Base-by-base conservation (phyloP, 345 rosid genomes). In the Citrus glauca region DNA sequence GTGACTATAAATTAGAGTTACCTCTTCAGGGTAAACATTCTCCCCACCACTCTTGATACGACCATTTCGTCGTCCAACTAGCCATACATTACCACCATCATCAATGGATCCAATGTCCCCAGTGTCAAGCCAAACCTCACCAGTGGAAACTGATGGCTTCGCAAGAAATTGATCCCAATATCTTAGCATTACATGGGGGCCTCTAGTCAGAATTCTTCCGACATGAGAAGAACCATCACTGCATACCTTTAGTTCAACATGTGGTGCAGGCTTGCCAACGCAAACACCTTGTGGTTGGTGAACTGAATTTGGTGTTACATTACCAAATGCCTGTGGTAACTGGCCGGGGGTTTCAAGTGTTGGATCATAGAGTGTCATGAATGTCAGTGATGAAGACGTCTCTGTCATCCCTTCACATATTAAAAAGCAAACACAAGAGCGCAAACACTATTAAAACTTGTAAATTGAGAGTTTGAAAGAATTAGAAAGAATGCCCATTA, bases 11-110 rank as follows among this genome's bases (percentile, higher is more conserved):
- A 22, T 24, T 55, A 3, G 71, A 45, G 66, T 83, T 69, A 93
- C 98, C 95, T 93, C 96, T 86, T 93, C 97, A 5, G 97, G 98
- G 82, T 91, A 89, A 76, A 95, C 85, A 56, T 91, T 95, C 85
- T 95, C 97, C 66, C 97, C 96, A 10, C 98, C 98, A 61, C 92
- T 90, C 84, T 91, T 95, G 79, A 93, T 92, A 16, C 89, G 84
- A 33, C 94, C 94, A 70, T 86, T 90, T 70, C 84, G 81, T 32
- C 93, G 91, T 59, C 99, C 98, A 71, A 87, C 80, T 17, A 93
- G 97, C 93, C 99, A 95, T n/a, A 91, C 55, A 66, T 86, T 88
- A 30, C 97, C 93, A 73, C 30, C 73, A 48, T 80, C 84, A 79
- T 93, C 97, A 1, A 92, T 82, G 63, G 75, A 69, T 28, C 98